Percentiles rank a stretch among this genome's conserved stretches.
Conservation (phyloP, 352 stramenopile species). For the Phytophthora sp. region DNA sequence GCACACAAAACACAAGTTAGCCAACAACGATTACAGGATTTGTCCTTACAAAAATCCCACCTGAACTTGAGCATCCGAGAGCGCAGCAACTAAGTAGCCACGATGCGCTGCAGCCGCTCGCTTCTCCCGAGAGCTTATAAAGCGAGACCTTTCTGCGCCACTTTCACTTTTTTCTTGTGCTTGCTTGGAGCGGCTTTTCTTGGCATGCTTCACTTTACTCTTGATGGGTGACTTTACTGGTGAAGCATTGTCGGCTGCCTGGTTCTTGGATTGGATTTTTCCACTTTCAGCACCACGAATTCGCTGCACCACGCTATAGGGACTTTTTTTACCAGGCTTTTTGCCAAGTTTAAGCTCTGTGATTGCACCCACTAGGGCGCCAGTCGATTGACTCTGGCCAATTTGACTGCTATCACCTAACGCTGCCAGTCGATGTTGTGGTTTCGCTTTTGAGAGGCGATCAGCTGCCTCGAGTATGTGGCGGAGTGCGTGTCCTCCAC, state of each 20-base stretch:
- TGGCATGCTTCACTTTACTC: too few species aligned
- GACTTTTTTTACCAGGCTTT: constrained; percentile 53
- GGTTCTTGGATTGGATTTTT: constrained; percentile 15
- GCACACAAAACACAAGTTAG: neutral
- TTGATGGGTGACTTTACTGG: constrained; percentile 5
- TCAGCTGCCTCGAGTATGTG: constrained; percentile 77
- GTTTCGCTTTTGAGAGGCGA: constrained; percentile 46
- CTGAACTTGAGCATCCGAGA: constrained; percentile 69
- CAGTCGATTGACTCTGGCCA: constrained; percentile 43
- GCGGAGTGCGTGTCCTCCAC: constrained; percentile 55
- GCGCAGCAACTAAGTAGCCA: constrained; percentile 62
- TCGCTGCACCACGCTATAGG: constrained; percentile 62
- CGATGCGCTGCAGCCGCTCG: constrained; percentile 60
- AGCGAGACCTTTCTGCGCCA: constrained; percentile 20
- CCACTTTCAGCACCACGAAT: constrained; percentile 17
- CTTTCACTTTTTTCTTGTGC: constrained; percentile 24
- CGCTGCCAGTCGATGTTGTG: constrained; percentile 49
- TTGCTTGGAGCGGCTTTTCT: neutral
- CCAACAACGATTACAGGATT: neutral
- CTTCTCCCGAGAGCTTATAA: constrained; percentile 62
- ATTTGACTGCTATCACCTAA: constrained; percentile 42
- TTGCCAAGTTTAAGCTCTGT: constrained; percentile 38
- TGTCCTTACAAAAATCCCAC: constrained; percentile 22
- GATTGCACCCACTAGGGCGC: constrained; percentile 49
- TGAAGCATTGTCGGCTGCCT: constrained; percentile 2